Evolutionary conservation across 2,329 filamentous ascomycete species (phyloP).

Genomic region (Calonectria hongkongensis): DNA sequence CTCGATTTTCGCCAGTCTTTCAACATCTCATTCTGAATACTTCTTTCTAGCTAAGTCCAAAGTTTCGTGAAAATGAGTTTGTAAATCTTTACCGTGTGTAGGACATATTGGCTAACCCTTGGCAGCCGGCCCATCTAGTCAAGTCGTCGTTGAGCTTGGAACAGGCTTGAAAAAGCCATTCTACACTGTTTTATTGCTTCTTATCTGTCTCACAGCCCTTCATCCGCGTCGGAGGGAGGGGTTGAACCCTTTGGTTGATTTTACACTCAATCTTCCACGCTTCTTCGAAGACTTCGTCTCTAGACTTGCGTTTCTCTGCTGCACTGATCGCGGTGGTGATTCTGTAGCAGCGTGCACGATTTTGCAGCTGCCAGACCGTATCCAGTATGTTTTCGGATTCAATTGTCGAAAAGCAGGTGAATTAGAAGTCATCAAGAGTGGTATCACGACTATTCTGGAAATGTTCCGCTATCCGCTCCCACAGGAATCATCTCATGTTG

Average conservation of each 20-base stretch:
- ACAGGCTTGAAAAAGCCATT: constrained; percentile 16
- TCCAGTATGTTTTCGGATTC: constrained; percentile 32
- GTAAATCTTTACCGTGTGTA: neutral
- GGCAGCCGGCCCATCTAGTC: neutral
- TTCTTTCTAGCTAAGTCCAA: neutral
- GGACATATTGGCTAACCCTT: neutral
- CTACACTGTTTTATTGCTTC: constrained; percentile 15
- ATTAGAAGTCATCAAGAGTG: neutral
- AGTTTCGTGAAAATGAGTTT: neutral
- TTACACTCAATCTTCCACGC: neutral
- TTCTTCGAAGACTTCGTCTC: constrained; percentile 30
- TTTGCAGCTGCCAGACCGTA: constrained; percentile 2
- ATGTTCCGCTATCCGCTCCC: constrained; percentile 15
- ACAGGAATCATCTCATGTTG: too few relatives aligned
- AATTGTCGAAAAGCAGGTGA: neutral
- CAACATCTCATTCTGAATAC: too few relatives aligned
- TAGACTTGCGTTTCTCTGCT: constrained; percentile 33
- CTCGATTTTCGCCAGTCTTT: neutral
- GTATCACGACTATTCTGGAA: constrained; percentile 15
- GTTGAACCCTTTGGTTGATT: neutral
- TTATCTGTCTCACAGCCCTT: constrained; percentile 17
- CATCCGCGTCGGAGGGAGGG: constrained; percentile 18
- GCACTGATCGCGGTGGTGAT: constrained; percentile 6
- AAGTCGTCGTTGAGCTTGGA: constrained; percentile 5
- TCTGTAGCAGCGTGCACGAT: constrained; percentile 29